Evolutionary conservation across 2,329 filamentous ascomycete genomes (phyloP).

Genomic region (Nemania sp.): DNA sequence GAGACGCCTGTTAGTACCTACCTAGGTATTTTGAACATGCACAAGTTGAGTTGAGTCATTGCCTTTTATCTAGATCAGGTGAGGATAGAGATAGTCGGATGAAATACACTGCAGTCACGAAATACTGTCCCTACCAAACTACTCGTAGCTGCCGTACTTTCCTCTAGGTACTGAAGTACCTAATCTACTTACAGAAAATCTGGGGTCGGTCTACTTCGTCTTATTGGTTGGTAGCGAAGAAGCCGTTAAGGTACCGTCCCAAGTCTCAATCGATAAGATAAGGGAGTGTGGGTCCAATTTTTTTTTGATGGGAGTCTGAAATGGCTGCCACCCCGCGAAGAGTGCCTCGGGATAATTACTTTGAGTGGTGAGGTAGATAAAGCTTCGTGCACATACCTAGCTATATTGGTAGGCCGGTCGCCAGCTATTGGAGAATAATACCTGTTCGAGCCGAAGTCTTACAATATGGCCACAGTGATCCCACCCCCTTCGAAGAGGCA

Average conservation of each 20-base stretch:
- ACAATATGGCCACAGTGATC: slow-evolving; percentile 79
- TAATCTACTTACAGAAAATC: too few species aligned
- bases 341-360: background rate
- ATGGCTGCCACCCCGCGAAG: slow-evolving; percentile 41
- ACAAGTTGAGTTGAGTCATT: background rate
- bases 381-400: background rate
- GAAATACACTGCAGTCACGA: background rate
- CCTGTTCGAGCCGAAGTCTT: background rate
- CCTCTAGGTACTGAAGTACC: background rate
- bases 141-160: background rate
- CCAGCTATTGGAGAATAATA: slow-evolving; percentile 1
- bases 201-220: too few species aligned
- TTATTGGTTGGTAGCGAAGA: background rate
- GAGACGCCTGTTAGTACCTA: too few species aligned
- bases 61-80: background rate
- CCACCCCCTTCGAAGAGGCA: slow-evolving; percentile 93
- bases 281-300: slow-evolving; percentile 39
- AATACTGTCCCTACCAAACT: background rate
- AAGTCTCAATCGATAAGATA: slow-evolving; percentile 45
- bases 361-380: background rate
- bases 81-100: background rate
- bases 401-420: slow-evolving; percentile 11
- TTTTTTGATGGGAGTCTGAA: slow-evolving; percentile 34
- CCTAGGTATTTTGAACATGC: too few species aligned
- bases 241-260: slow-evolving; percentile 34